Conservation (phyloP, 495 filamentous ascomycete genomes). For the Talaromyces nanjingensis region DNA sequence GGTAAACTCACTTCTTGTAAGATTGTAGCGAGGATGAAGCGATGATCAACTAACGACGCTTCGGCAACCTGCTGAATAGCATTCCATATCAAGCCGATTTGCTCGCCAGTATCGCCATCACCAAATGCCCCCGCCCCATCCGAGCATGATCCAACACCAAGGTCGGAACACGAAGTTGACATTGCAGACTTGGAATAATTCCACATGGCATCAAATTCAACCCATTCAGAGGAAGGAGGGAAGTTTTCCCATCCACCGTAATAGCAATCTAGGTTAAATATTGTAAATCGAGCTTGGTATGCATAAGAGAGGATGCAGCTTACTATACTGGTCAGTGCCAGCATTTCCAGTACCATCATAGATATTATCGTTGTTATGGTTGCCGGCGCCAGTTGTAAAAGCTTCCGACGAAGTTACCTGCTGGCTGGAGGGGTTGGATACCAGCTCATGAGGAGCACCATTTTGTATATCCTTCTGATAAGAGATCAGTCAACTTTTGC, state of each 20-base stretch:
- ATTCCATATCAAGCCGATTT: slow-evolving; percentile 23
- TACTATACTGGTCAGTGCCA: slow-evolving; percentile 6
- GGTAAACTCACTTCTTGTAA: slow-evolving; percentile 26
- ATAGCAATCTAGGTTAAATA: neutral
- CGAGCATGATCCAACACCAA: slow-evolving; percentile 8
- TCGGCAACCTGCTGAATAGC: slow-evolving; percentile 23
- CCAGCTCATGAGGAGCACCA: slow-evolving; percentile 2
- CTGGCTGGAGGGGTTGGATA: slow-evolving; percentile 6
- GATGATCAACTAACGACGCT: slow-evolving; percentile 22
- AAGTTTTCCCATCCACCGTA: slow-evolving; percentile 9
- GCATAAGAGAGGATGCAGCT: neutral
- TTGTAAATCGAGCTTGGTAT: neutral
- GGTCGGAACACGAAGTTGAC: slow-evolving; percentile 8
- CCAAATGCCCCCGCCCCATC: slow-evolving; percentile 2
- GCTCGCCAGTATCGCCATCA: slow-evolving; percentile 21
- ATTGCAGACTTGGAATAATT: slow-evolving; percentile 8
- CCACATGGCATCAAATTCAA: slow-evolving; percentile 10
- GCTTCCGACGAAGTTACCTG: slow-evolving; percentile 8
- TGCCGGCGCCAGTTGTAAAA: slow-evolving; percentile 5
- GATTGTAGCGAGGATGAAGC: slow-evolving; percentile 31
- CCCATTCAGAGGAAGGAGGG: slow-evolving; percentile 7
- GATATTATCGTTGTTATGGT: slow-evolving; percentile 5
- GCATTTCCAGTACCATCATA: slow-evolving; percentile 9
- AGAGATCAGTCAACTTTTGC: neutral
- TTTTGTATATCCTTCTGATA: neutral